Evolutionary conservation across 768 basidiomycete genomes (phyloP).

Genomic region (Cystofilobasidium bisporidii): DNA sequence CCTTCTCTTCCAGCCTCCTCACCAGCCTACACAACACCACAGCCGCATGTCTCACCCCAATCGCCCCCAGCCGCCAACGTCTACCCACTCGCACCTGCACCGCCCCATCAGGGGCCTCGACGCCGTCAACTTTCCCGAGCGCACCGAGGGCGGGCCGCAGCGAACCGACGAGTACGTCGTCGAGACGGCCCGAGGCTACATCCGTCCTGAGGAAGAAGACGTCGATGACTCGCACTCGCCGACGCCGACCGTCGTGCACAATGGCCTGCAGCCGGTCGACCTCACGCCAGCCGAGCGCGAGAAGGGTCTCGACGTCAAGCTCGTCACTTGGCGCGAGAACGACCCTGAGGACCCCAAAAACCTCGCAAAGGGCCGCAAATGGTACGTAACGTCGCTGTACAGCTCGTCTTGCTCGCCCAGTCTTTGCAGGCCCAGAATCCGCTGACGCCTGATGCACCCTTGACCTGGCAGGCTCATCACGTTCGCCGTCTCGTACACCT

Average conservation of each 20-base stretch:
- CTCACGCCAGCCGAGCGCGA: neutral
- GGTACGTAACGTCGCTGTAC: neutral
- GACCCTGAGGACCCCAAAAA: constrained; percentile 17
- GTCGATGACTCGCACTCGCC: neutral
- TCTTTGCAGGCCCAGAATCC: too few species aligned
- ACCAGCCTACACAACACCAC: neutral
- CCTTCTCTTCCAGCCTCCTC: neutral
- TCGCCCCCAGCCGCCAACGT: neutral
- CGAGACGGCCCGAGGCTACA: neutral
- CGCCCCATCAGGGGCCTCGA: constrained; percentile 10
- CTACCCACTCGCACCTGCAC: constrained; percentile 2
- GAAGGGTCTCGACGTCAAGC: constrained; percentile 22
- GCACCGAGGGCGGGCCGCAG: constrained; percentile 8
- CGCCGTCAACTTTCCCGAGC: constrained; percentile 10
- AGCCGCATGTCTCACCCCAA: neutral
- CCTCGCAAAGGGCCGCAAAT: neutral
- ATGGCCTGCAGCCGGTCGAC: neutral
- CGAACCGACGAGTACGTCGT: constrained; percentile 15
- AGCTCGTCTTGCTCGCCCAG: neutral
- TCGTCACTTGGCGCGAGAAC: constrained; percentile 7
- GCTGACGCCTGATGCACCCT: too few species aligned
- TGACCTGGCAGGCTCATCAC: constrained; percentile 31
- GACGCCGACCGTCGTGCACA: constrained; percentile 2
- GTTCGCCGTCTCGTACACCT: constrained; percentile 25
- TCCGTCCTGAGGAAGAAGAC: constrained; percentile 1